A percentile compares a stretch with the other conserved stretches of the same genome.
Evolutionary conservation across 2,329 filamentous ascomycete genomes (phyloP).

Genomic region (Penicillium aurantiogriseum): DNA sequence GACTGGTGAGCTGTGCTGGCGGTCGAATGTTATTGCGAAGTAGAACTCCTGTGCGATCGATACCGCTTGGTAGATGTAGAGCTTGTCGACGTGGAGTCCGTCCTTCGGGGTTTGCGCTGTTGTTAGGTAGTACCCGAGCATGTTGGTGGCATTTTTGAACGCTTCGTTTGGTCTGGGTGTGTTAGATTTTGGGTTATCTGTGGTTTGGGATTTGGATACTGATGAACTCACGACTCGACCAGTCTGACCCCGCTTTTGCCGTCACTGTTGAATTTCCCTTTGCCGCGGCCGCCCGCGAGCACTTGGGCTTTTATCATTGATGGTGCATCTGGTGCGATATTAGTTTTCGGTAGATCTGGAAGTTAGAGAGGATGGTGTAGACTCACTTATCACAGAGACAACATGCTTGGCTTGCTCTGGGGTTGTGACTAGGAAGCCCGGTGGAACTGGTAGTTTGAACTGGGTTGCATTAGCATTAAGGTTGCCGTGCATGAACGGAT

Average conservation of each 20-base stretch:
- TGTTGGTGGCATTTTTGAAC: slow-evolving; percentile 26
- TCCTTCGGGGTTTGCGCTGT: slow-evolving; percentile 31
- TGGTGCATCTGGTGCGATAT: slow-evolving; percentile 21
- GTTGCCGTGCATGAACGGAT: not conserved
- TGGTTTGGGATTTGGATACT: not conserved
- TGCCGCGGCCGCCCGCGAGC: slow-evolving; percentile 34
- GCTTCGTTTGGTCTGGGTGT: slow-evolving; percentile 25
- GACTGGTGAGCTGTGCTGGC: slow-evolving; percentile 40
- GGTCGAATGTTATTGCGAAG: slow-evolving; percentile 46
- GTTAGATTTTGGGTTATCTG: not conserved
- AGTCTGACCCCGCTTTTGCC: slow-evolving; percentile 32
- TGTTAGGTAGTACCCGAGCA: slow-evolving; percentile 30
- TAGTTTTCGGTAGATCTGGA: not conserved
- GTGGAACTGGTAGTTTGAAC: slow-evolving; percentile 30
- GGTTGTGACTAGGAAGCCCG: slow-evolving; percentile 25
- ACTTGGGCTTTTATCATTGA: slow-evolving; percentile 34
- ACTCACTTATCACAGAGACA: slow-evolving; percentile 27
- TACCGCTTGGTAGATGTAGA: slow-evolving; percentile 40
- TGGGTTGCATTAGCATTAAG: slow-evolving; percentile 5
- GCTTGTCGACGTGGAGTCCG: slow-evolving; percentile 30
- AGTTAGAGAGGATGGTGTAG: not conserved
- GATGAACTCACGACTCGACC: slow-evolving; percentile 20
- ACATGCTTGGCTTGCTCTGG: slow-evolving; percentile 25
- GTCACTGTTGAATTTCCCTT: slow-evolving; percentile 31
- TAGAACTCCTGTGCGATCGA: slow-evolving; percentile 40